Base-by-base conservation (phyloP, 2,329 filamentous ascomycete species). In the Penicillium sp. region DNA sequence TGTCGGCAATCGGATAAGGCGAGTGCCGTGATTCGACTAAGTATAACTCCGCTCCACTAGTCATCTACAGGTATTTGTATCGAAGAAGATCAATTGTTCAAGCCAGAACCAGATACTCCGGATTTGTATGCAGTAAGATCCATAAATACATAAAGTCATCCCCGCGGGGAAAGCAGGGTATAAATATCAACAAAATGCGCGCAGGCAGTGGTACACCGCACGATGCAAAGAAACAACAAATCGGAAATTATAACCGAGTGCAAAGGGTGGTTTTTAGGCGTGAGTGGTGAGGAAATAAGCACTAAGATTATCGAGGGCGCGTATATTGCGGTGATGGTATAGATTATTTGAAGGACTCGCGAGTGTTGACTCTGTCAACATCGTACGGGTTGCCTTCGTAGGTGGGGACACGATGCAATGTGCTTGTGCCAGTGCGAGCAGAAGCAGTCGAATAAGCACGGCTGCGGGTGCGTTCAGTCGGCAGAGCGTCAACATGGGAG, bases 321-420 rank as follows among this genome's bases (percentile, higher is more conserved):
- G 43, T 43, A 47, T 49, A 52, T n/a, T 29, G 33, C 41, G 26
- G 45, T n/a, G 24, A 39, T 24, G 16, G 16, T 21, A 28, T 34
- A 7, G 45, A 45, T 36, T 53, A 45, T 50, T 69, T 70, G 59
- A 70, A 70, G 12, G 71, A 72, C 24, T 75, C 68, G 29, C 60
- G 65, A 2, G 74, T 76, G 57, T 77, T 69, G 41, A 76, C 74
- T 18, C 74, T 68, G 49, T 77, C 74, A 52, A 76, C 68, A 52
- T 74, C 72, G 55, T 71, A 77, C 2, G 74, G 74, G 46, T 75
- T 76, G 9, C 67, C 72, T 15, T 76, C 74, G 42, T 77, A 77
- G n/a, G 68, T 59, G 29, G 58, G 60, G n/a, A 51, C 46, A 34
- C 57, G 60, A 38, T 59, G 41, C 50, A 58, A 31, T 15, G 60